These are phyloP conservation scores for Teratosphaeria epicoccoides DNA, from an alignment of 2,329 filamentous ascomycete species.

Conservation along the genomic window DNA sequence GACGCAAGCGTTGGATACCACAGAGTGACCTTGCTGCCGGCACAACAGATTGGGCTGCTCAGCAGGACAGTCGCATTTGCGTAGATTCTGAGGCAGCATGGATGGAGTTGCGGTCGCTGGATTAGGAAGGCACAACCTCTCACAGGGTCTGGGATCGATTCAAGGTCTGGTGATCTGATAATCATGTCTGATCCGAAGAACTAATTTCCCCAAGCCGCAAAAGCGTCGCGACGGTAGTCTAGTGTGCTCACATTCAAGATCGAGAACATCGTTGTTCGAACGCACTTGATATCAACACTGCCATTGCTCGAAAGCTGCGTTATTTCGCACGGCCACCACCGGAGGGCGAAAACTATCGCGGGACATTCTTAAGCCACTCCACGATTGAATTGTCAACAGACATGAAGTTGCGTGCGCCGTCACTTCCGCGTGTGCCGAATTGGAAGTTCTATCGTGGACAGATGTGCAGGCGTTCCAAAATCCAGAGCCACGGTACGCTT, in stretches of 20 bases:
- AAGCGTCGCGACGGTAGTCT: neutral
- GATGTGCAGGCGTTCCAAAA: neutral
- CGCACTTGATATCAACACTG: neutral
- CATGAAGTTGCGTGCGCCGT: too few relatives aligned
- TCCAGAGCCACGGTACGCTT: neutral
- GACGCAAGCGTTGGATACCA: too few relatives aligned
- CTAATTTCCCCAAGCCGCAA: neutral
- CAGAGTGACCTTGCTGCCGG: too few relatives aligned
- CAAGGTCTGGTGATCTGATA: neutral
- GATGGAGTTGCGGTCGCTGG: neutral
- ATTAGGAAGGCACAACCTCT: neutral
- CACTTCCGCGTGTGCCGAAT: neutral
- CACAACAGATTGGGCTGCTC: too few relatives aligned
- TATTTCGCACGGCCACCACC: neutral
- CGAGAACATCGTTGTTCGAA: neutral
- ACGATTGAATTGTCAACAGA: too few relatives aligned
- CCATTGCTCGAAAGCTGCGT: neutral
- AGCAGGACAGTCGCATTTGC: too few relatives aligned
- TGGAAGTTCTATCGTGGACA: neutral
- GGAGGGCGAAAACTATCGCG: neutral
- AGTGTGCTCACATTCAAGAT: neutral
- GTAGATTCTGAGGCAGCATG: too few relatives aligned
- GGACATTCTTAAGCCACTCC: neutral
- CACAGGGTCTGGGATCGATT: neutral
- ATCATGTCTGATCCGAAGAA: neutral